Evolutionary conservation across 371 early-diverging fungal species (phyloP).

Genomic region (Umbelopsis sp.): DNA sequence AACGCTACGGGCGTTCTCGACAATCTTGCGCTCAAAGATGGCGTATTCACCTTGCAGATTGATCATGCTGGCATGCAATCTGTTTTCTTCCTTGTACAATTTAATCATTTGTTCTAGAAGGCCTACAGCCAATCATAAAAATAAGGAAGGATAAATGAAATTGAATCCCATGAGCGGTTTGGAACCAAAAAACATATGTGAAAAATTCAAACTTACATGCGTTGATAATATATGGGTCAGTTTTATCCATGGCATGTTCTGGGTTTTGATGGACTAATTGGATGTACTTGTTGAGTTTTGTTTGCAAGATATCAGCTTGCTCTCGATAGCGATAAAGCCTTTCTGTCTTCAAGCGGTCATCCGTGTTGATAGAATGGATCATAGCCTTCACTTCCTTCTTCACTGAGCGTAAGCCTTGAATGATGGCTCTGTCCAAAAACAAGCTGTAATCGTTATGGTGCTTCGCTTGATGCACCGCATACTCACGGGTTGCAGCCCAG

Average conservation of each 20-base stretch:
- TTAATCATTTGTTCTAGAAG: conserved; percentile 36
- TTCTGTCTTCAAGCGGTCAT: conserved; percentile 35
- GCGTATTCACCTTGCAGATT: conserved; percentile 46
- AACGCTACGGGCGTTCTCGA: conserved; percentile 37
- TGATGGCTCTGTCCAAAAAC: conserved; percentile 37
- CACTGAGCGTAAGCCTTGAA: conserved; percentile 40
- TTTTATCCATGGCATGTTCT: conserved; percentile 28
- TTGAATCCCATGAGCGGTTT: too few species aligned
- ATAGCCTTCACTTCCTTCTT: conserved; percentile 44
- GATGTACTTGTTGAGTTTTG: conserved; percentile 34
- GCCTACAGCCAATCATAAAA: conserved; percentile 17
- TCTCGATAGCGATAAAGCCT: conserved; percentile 39
- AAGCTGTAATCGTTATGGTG: conserved; percentile 42
- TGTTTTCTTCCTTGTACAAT: conserved; percentile 45
- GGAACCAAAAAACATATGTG: too few species aligned
- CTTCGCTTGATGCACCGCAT: conserved; percentile 42
- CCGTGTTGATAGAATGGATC: conserved; percentile 33
- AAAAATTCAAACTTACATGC: conserved; percentile 25
- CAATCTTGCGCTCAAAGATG: conserved; percentile 42
- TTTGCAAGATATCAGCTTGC: conserved; percentile 31
- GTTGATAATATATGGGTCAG: conserved; percentile 46
- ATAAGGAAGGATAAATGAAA: too few species aligned
- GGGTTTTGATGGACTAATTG: conserved; percentile 31
- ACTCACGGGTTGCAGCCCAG: conserved; percentile 43
- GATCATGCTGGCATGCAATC: conserved; percentile 42